A percentile compares a stretch with the other conserved stretches of the same genome.
Evolutionary conservation across 2,329 filamentous ascomycete species (phyloP).

Genomic region (Clonostachys byssicola): DNA sequence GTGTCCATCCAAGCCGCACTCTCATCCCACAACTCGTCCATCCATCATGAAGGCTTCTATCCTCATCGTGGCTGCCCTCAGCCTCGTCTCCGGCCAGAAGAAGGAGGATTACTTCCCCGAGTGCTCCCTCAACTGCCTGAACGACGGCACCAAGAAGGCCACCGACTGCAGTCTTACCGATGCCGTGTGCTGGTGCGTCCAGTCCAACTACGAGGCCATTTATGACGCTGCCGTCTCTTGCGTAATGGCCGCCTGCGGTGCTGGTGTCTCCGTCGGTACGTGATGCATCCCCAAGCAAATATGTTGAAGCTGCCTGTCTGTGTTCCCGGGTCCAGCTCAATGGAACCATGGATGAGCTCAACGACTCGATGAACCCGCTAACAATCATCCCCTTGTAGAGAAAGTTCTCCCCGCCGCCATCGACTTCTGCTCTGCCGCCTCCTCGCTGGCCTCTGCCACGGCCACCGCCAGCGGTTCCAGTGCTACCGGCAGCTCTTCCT

Average conservation of each 20-base stretch:
- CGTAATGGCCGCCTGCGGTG: slow-evolving; percentile 35
- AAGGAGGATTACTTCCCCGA: slow-evolving; percentile 12
- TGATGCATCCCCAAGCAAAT: too few relatives aligned
- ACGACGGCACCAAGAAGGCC: slow-evolving; percentile 8
- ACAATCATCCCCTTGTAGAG: slow-evolving; percentile 3
- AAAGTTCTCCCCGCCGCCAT: slow-evolving; percentile 13
- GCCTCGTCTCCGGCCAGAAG: slow-evolving; percentile 5
- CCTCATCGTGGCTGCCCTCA: slow-evolving; percentile 6
- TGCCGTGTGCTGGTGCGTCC: slow-evolving; percentile 12
- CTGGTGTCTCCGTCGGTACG: slow-evolving; percentile 11
- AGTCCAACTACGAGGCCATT: slow-evolving; percentile 25
- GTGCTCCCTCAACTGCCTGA: slow-evolving; percentile 12
- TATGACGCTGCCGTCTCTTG: slow-evolving; percentile 30
- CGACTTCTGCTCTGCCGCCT: slow-evolving; percentile 7
- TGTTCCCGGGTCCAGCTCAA: too few relatives aligned
- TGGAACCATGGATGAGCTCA: too few relatives aligned
- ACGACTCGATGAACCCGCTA: too few relatives aligned
- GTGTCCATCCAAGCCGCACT: too few relatives aligned
- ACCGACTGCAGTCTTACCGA: slow-evolving; percentile 12
- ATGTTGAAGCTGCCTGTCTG: too few relatives aligned
- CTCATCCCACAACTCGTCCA: too few relatives aligned
- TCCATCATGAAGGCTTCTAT: slow-evolving; percentile 9
- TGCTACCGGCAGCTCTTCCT: too few relatives aligned
- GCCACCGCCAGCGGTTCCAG: too few relatives aligned
- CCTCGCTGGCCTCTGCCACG: too few relatives aligned